Conservation (phyloP, 2,329 filamentous ascomycete species). For the Periconia sp. region DNA sequence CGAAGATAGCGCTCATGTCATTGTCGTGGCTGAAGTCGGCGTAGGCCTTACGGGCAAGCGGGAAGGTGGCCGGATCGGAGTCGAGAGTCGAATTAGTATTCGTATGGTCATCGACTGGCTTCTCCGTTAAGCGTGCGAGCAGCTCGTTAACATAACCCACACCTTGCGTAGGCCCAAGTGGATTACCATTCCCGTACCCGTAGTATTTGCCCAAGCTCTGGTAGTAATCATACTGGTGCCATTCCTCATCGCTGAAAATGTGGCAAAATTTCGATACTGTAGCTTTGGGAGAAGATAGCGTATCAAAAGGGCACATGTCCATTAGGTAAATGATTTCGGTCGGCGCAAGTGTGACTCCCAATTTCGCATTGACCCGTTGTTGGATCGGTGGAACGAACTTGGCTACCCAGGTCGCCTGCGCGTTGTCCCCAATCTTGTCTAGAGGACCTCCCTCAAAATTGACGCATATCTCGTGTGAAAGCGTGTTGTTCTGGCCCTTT, state of each 20-base stretch:
- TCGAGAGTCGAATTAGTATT: constrained; percentile 79
- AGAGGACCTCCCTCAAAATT: constrained; percentile 65
- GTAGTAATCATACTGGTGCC: constrained; percentile 79
- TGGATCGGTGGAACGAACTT: constrained; percentile 69
- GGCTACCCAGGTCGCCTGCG: constrained; percentile 60
- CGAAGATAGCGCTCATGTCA: constrained; percentile 75
- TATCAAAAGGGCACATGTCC: constrained; percentile 86
- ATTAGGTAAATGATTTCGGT: constrained; percentile 72
- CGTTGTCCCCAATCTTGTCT: constrained; percentile 52
- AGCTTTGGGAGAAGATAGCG: constrained; percentile 60
- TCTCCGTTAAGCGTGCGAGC: constrained; percentile 72
- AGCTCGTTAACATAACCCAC: constrained; percentile 89
- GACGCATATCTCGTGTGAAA: constrained; percentile 73
- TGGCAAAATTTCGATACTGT: constrained; percentile 70
- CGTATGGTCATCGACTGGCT: constrained; percentile 71
- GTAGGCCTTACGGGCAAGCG: constrained; percentile 67
- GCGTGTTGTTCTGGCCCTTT: constrained; percentile 72
- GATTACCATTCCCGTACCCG: constrained; percentile 74
- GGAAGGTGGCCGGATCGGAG: constrained; percentile 67
- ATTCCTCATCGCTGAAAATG: constrained; percentile 74
- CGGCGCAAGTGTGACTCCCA: constrained; percentile 68
- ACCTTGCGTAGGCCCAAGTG: constrained; percentile 79
- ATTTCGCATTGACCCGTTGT: constrained; percentile 67
- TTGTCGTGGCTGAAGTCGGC: constrained; percentile 95
- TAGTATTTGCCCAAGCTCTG: constrained; percentile 83